Percentiles rank a stretch among this genome's conserved stretches.
Conservation (phyloP, 768 basidiomycete genomes). For the Panaeolus cyanescens region DNA sequence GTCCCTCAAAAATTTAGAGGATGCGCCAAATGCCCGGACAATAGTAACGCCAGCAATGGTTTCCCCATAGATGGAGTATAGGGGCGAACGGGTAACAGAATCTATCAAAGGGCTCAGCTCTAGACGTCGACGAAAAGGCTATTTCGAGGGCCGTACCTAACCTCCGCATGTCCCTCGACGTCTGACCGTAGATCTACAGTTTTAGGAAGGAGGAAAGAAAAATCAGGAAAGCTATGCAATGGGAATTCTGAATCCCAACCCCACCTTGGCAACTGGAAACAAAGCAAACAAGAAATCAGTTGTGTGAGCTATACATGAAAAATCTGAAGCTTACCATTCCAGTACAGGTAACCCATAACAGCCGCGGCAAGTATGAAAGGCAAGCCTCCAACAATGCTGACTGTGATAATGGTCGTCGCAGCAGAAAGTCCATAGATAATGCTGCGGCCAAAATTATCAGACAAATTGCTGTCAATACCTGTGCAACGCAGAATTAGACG, state of each 20-base stretch:
- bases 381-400: conserved; percentile 77
- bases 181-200: conserved; percentile 54
- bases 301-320: neutral
- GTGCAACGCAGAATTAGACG: neutral
- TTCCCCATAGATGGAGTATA: conserved; percentile 39
- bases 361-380: conserved; percentile 68
- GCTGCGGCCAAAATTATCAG: conserved; percentile 86
- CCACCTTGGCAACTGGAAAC: conserved; percentile 38
- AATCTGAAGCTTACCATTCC: conserved; percentile 51
- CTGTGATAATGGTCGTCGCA: conserved; percentile 68
- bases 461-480: conserved; percentile 82
- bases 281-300: conserved; percentile 3
- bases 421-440: conserved; percentile 71
- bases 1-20: conserved; percentile 78
- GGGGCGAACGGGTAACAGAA: conserved; percentile 32
- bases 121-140: conserved; percentile 51
- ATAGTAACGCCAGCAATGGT: conserved; percentile 37
- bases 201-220: conserved; percentile 6
- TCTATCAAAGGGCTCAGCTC: conserved; percentile 14
- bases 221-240: neutral
- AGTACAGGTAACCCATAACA: conserved; percentile 65
- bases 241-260: neutral
- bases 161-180: conserved; percentile 83
- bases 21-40: conserved; percentile 81
- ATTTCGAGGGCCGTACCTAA: conserved; percentile 47